These are phyloP conservation scores for Clausena lansium DNA, from an alignment of 345 rosid species.

Conservation along the genomic window DNA sequence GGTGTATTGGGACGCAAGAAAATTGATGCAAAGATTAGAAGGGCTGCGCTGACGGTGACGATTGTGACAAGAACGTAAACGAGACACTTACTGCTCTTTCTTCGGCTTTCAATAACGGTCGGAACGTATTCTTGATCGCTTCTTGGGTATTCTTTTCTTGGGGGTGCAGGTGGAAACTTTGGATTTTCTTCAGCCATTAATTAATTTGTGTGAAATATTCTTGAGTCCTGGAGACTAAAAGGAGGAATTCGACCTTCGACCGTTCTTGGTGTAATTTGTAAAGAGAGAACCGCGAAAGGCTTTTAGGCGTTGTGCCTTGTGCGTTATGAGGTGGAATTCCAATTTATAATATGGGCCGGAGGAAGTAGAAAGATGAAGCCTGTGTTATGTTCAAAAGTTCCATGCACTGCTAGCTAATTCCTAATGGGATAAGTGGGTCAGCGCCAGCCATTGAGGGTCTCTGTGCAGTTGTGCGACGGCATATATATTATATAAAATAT, in stretches of 20 bases:
- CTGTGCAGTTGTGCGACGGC: background rate
- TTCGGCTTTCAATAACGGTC: background rate
- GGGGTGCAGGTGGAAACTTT: conserved; percentile 25
- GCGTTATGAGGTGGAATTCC: background rate
- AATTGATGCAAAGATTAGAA: conserved; percentile 29
- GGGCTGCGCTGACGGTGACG: conserved; percentile 30
- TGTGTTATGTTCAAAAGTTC: background rate
- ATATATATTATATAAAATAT: no score
- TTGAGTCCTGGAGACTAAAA: background rate
- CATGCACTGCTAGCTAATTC: no score
- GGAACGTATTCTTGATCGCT: conserved; percentile 38
- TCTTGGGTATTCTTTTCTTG: conserved; percentile 19
- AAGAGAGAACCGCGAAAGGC: no score
- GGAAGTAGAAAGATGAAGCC: background rate
- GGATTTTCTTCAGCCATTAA: conserved; percentile 33
- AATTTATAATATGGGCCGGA: no score
- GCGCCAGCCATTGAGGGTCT: background rate
- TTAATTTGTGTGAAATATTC: background rate
- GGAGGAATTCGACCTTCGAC: no score
- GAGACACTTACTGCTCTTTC: conserved; percentile 40
- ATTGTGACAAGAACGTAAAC: conserved; percentile 36
- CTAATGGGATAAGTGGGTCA: background rate
- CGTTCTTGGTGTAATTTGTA: no score
- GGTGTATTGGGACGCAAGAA: conserved; percentile 42
- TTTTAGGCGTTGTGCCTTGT: background rate